These are phyloP conservation scores for Stemphylium lycopersici DNA, from an alignment of 2,329 filamentous ascomycete genomes.

Conservation along the genomic window DNA sequence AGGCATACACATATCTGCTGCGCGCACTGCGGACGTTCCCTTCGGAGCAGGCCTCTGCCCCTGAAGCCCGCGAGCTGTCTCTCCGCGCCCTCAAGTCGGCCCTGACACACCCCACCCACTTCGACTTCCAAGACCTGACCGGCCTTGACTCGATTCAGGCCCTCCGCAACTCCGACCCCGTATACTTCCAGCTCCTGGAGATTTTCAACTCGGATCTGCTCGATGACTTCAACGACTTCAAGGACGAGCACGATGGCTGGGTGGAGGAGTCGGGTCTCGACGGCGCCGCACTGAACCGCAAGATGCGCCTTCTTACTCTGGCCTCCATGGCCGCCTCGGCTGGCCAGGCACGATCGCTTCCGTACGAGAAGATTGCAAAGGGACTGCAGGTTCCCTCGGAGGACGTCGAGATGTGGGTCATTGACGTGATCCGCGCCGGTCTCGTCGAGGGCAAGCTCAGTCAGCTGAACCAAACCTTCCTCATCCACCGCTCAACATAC, in stretches of 20 bases:
- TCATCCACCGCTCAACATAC: constrained; percentile 95
- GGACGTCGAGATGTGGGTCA: constrained; percentile 98
- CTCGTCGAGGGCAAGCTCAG: constrained; percentile 96
- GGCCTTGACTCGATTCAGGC: constrained; percentile 80
- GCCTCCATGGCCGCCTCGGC: constrained; percentile 85
- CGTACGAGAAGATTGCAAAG: constrained; percentile 83
- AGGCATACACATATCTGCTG: constrained; percentile 74
- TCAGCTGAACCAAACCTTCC: constrained; percentile 89
- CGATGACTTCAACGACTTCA: constrained; percentile 95
- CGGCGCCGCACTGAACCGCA: constrained; percentile 78
- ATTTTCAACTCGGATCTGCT: constrained; percentile 94
- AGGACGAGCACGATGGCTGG: constrained; percentile 87
- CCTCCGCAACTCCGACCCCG: constrained; percentile 80
- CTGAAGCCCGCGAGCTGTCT: constrained; percentile 64
- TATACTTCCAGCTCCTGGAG: constrained; percentile 90
- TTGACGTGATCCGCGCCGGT: constrained; percentile 94
- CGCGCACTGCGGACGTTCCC: constrained; percentile 81
- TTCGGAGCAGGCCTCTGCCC: constrained; percentile 59
- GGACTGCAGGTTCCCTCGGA: constrained; percentile 80
- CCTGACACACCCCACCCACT: constrained; percentile 69
- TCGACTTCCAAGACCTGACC: constrained; percentile 75
- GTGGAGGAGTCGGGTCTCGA: constrained; percentile 77
- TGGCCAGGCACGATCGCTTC: constrained; percentile 78
- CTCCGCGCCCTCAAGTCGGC: constrained; percentile 70
- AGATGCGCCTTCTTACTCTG: constrained; percentile 95